Evolutionary conservation across 352 stramenopile genomes (phyloP).

Genomic region (Pythium apleroticum): DNA sequence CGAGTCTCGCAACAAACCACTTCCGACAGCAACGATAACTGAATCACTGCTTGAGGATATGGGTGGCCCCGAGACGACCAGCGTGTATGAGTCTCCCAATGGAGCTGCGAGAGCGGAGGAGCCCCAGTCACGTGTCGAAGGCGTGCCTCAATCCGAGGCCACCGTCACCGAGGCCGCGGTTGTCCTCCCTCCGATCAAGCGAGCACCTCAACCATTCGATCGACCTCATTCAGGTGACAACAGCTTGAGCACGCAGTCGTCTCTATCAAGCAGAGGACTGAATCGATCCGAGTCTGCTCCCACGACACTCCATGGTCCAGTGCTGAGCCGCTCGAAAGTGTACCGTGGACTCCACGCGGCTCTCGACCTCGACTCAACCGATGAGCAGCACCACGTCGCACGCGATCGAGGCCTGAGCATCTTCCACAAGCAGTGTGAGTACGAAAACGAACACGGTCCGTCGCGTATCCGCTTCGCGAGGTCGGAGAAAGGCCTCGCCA

Average conservation of each 20-base stretch:
- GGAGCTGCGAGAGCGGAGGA: not conserved
- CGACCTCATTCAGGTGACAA: constrained; percentile 9
- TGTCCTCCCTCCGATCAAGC: not conserved
- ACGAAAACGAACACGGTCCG: constrained; percentile 29
- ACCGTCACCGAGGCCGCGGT: not conserved
- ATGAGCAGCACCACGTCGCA: constrained; percentile 36
- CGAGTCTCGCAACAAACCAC: too few species aligned
- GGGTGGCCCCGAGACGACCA: not conserved
- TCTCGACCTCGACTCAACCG: constrained; percentile 29
- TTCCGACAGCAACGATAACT: too few species aligned
- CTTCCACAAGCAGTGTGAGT: constrained; percentile 49
- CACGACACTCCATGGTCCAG: constrained; percentile 23
- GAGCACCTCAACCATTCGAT: not conserved
- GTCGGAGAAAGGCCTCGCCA: constrained; percentile 36
- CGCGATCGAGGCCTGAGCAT: constrained; percentile 48
- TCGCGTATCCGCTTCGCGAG: constrained; percentile 47
- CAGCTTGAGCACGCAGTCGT: not conserved
- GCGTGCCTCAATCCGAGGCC: not conserved
- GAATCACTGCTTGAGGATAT: too few species aligned
- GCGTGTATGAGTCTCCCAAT: not conserved
- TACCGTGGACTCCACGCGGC: constrained; percentile 44
- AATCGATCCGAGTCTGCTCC: constrained; percentile 54
- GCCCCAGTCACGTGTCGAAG: not conserved
- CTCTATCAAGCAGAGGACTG: constrained; percentile 4
- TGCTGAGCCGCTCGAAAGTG: constrained; percentile 29